These are phyloP conservation scores for Colletotrichum neosansevieriae DNA, from an alignment of 2,329 filamentous ascomycete genomes.

Conservation along the genomic window DNA sequence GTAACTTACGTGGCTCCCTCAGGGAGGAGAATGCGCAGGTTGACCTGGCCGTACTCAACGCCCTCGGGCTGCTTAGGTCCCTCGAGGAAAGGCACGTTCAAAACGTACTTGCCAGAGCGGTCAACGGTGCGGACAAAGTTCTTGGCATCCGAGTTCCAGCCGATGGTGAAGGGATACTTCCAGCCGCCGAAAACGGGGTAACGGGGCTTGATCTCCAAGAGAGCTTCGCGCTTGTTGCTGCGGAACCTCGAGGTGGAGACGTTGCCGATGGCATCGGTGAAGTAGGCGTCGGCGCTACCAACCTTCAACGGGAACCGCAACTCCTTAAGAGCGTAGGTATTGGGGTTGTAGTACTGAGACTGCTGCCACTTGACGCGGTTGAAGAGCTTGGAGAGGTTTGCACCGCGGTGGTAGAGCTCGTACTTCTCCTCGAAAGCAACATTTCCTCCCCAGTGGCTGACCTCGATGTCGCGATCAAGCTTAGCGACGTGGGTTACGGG, in stretches of 20 bases:
- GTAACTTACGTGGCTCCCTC: conserved; percentile 85
- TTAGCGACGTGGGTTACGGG: conserved; percentile 83
- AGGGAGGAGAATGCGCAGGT: conserved; percentile 86
- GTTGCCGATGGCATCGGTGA: conserved; percentile 95
- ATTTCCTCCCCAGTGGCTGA: conserved; percentile 98
- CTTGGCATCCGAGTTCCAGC: conserved; percentile 91
- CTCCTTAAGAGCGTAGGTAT: conserved; percentile 82
- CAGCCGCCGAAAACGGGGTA: conserved; percentile 98
- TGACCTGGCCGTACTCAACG: conserved; percentile 84
- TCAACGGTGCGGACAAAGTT: conserved; percentile 77
- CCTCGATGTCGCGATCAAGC: conserved; percentile 91
- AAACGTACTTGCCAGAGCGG: conserved; percentile 74
- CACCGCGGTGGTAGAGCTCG: conserved; percentile 87
- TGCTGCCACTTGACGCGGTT: conserved; percentile 82
- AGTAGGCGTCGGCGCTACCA: conserved; percentile 90
- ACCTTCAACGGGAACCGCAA: conserved; percentile 82
- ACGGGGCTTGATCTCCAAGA: conserved; percentile 89
- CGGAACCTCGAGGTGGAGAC: conserved; percentile 94
- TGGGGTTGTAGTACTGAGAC: conserved; percentile 80
- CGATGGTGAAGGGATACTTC: conserved; percentile 97
- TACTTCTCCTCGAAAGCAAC: conserved; percentile 95
- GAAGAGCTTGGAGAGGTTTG: conserved; percentile 79
- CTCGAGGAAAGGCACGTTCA: conserved; percentile 93
- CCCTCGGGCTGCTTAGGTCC: conserved; percentile 90
- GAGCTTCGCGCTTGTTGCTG: conserved; percentile 79